Conservation (phyloP, 108 stramenopile genomes). For the Aurantiochytrium sp. region DNA sequence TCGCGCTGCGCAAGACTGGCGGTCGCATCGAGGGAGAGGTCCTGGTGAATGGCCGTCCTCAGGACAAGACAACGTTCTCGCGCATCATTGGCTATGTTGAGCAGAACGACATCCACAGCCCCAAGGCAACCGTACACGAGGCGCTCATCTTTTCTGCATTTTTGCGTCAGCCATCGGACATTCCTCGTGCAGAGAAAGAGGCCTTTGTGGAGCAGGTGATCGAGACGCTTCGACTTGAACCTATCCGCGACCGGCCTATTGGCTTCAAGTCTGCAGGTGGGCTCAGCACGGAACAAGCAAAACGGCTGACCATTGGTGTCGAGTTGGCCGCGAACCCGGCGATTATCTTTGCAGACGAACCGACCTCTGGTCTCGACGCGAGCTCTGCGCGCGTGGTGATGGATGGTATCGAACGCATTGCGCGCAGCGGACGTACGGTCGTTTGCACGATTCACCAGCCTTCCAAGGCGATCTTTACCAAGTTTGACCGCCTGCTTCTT, state of each 20-base stretch:
- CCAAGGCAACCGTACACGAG: constrained; percentile 59
- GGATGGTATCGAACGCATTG: neutral
- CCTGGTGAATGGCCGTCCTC: constrained; percentile 50
- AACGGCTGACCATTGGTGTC: constrained; percentile 66
- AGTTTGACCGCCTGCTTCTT: constrained; percentile 33
- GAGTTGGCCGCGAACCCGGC: constrained; percentile 71
- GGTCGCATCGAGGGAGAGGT: constrained; percentile 53
- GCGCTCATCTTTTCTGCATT: constrained; percentile 44
- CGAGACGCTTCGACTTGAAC: constrained; percentile 53
- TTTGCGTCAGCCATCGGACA: neutral
- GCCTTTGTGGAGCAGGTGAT: constrained; percentile 40
- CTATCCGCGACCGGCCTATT: constrained; percentile 55
- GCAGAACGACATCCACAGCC: constrained; percentile 55
- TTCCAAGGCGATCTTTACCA: constrained; percentile 7
- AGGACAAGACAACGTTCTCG: constrained; percentile 18
- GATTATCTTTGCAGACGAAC: constrained; percentile 70
- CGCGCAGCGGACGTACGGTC: constrained; percentile 2
- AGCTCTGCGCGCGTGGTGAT: neutral
- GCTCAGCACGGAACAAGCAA: constrained; percentile 72
- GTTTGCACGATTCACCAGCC: constrained; percentile 45
- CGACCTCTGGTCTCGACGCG: constrained; percentile 28
- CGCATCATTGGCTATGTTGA: constrained; percentile 53
- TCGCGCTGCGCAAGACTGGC: constrained; percentile 57
- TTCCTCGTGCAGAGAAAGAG: neutral
- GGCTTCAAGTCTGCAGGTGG: constrained; percentile 54